These are phyloP conservation scores for Linderina pennispora DNA, from an alignment of 192 early-diverging fungal genomes.

Conservation along the genomic window DNA sequence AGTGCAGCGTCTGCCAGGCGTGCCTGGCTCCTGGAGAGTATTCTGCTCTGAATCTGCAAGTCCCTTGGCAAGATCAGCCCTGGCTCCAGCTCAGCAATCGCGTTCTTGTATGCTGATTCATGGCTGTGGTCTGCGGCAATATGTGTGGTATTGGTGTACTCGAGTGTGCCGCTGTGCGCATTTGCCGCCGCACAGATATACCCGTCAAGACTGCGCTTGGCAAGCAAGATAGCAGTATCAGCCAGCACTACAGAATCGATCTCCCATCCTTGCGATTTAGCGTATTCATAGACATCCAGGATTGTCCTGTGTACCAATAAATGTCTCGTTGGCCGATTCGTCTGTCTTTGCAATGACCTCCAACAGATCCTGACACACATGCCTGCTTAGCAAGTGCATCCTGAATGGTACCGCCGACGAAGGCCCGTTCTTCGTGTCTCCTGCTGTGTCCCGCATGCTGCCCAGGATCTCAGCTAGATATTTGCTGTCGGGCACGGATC, in stretches of 20 bases:
- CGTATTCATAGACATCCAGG: background rate
- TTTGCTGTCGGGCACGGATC: no score
- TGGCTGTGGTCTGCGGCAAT: background rate
- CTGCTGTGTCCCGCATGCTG: no score
- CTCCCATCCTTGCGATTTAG: background rate
- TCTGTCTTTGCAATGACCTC: background rate
- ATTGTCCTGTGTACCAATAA: background rate
- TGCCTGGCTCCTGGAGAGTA: background rate
- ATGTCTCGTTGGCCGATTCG: background rate
- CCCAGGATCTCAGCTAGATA: no score
- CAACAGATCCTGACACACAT: background rate
- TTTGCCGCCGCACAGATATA: background rate
- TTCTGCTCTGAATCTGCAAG: background rate
- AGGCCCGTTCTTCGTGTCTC: no score
- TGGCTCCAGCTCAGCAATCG: background rate
- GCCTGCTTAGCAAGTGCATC: background rate
- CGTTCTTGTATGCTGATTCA: background rate
- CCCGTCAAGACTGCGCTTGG: background rate
- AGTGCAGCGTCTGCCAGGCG: background rate
- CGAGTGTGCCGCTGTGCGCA: background rate
- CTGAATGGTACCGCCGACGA: no score
- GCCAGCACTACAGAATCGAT: background rate
- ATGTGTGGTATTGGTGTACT: no score
- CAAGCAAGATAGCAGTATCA: background rate
- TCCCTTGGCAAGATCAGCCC: background rate